Conservation (phyloP, 768 basidiomycete species). For the Phylloporus sp. region DNA sequence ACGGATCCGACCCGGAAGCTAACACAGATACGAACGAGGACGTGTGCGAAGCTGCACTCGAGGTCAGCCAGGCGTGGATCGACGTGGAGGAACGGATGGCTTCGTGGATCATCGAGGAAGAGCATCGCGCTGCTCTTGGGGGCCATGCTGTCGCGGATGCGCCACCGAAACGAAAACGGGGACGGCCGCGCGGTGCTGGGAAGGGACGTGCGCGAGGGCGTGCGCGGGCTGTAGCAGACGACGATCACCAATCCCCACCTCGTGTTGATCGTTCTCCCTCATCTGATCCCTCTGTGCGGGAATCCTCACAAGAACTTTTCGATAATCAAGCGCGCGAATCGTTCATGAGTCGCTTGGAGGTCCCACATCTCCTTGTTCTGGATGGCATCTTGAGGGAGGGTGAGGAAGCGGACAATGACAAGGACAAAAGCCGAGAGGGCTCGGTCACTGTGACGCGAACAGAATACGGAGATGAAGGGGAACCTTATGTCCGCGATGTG, state of each 20-base stretch:
- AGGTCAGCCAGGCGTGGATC: conserved; percentile 36
- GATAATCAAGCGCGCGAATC: conserved; percentile 19
- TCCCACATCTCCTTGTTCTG: conserved; percentile 30
- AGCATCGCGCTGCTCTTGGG: conserved; percentile 5
- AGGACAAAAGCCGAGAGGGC: conserved; percentile 9
- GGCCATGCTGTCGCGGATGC: neutral
- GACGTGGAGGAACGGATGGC: conserved; percentile 34
- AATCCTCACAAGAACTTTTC: neutral
- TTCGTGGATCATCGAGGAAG: conserved; percentile 15
- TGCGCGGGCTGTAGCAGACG: neutral
- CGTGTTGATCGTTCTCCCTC: neutral
- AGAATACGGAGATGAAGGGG: conserved; percentile 5
- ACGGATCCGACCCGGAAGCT: neutral
- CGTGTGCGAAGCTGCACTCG: conserved; percentile 29
- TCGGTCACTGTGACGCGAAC: neutral
- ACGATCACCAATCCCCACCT: neutral
- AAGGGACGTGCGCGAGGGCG: conserved; percentile 1
- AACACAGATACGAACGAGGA: neutral
- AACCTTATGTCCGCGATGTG: neutral
- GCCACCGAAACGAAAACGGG: conserved; percentile 12
- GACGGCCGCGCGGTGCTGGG: conserved; percentile 1
- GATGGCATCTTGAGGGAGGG: conserved; percentile 34
- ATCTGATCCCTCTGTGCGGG: neutral
- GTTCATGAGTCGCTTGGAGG: conserved; percentile 28
- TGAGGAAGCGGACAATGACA: conserved; percentile 18